Percentiles rank a stretch among this genome's conserved stretches.
These are phyloP conservation scores for Golubevia pallescens DNA, from an alignment of 1,284 basidiomycete genomes.

Conservation along the genomic window DNA sequence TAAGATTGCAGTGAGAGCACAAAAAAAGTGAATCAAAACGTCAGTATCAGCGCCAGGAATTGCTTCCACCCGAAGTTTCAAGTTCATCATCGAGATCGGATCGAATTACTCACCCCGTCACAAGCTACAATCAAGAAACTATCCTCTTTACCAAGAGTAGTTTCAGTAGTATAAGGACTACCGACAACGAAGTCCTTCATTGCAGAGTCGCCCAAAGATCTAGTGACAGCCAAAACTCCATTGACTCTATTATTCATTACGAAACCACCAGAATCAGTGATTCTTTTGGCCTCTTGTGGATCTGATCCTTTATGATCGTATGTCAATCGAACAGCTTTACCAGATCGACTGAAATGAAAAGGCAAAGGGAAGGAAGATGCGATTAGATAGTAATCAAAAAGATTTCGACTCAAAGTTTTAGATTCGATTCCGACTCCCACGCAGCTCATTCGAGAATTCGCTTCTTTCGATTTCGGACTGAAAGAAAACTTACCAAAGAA, in stretches of 20 bases:
- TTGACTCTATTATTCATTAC: slow-evolving; percentile 63
- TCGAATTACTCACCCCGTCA: slow-evolving; percentile 46
- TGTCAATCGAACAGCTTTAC: slow-evolving; percentile 54
- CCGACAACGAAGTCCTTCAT: slow-evolving; percentile 64
- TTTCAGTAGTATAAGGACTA: slow-evolving; percentile 59
- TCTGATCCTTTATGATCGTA: slow-evolving; percentile 64
- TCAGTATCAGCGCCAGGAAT: background rate
- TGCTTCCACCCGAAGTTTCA: background rate
- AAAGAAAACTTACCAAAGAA: slow-evolving; percentile 39
- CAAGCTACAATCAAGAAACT: slow-evolving; percentile 59
- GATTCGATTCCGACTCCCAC: background rate
- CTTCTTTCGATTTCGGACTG: background rate
- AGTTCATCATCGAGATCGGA: background rate
- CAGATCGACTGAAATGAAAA: slow-evolving; percentile 35
- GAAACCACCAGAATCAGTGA: slow-evolving; percentile 60
- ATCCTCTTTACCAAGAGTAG: slow-evolving; percentile 46
- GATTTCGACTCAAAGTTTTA: slow-evolving; percentile 3
- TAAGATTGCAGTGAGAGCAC: slow-evolving; percentile 12
- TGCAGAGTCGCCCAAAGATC: slow-evolving; percentile 58
- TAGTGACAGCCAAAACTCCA: slow-evolving; percentile 60
- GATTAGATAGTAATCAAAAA: background rate
- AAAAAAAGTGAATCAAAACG: slow-evolving; percentile 1
- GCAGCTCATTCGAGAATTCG: background rate
- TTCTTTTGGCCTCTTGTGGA: slow-evolving; percentile 52
- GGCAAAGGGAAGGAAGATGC: background rate